Evolutionary conservation across 768 basidiomycete species (phyloP).

Genomic region (Leccinum variicolor): DNA sequence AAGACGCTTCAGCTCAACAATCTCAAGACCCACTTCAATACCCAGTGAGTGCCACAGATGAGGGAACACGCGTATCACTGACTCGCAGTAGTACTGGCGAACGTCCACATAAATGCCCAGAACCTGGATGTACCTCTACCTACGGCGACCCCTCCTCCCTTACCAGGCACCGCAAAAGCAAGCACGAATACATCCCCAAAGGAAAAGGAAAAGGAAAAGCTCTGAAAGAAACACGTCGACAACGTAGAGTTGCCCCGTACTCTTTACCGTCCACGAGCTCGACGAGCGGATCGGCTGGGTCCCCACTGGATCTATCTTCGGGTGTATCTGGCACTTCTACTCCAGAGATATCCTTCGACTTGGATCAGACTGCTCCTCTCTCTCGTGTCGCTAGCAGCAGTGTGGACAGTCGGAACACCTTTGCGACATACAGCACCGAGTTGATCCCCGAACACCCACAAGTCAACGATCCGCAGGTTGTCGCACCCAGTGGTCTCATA

Average conservation of each 20-base stretch:
- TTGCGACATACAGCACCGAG: background rate
- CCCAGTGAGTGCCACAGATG: slow-evolving; percentile 22
- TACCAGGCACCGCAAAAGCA: slow-evolving; percentile 17
- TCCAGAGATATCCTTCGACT: background rate
- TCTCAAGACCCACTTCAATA: slow-evolving; percentile 23
- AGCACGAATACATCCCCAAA: slow-evolving; percentile 20
- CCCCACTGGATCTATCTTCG: background rate
- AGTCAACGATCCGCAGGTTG: background rate
- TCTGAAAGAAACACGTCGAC: background rate
- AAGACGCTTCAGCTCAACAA: slow-evolving; percentile 26
- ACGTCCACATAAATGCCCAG: slow-evolving; percentile 15
- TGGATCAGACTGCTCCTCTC: background rate
- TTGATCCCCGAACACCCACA: background rate
- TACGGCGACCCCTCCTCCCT: slow-evolving; percentile 20
- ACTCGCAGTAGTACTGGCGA: slow-evolving; percentile 12
- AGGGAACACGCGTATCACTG: no score
- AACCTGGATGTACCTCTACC: slow-evolving; percentile 6
- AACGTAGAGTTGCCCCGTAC: slow-evolving; percentile 5
- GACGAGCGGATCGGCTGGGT: background rate
- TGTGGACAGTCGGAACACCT: background rate
- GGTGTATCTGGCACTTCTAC: background rate
- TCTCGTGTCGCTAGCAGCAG: background rate
- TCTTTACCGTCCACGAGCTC: background rate
- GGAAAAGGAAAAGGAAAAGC: no score
- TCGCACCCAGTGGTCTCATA: no score